These are phyloP conservation scores for Juglanconis oblonga DNA, from an alignment of 2,329 filamentous ascomycete species.

Conservation along the genomic window DNA sequence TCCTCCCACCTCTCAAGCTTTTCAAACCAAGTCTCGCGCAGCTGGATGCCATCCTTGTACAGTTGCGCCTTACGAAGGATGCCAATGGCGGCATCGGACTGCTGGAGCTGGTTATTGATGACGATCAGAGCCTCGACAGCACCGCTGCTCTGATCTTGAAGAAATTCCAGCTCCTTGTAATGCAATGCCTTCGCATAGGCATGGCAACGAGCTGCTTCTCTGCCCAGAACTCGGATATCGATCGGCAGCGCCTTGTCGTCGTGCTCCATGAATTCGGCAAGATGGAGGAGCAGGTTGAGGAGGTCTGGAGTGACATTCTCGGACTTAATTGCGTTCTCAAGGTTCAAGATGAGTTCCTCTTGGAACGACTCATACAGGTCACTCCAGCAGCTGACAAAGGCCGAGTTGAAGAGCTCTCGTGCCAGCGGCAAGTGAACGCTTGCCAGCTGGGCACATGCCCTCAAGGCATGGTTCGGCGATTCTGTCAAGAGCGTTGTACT, in stretches of 20 bases:
- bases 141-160: slow-evolving; percentile 93
- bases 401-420: slow-evolving; percentile 94
- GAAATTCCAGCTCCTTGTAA: slow-evolving; percentile 98
- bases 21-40: slow-evolving; percentile 98
- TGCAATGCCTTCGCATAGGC: slow-evolving; percentile 97
- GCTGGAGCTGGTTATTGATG: slow-evolving; percentile 98
- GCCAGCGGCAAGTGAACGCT: slow-evolving; percentile 90
- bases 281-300: slow-evolving; percentile 86
- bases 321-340: slow-evolving; percentile 92
- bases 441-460: slow-evolving; percentile 87
- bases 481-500: slow-evolving; percentile 93
- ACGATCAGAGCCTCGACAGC: slow-evolving; percentile 97
- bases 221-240: slow-evolving; percentile 89
- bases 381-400: slow-evolving; percentile 98
- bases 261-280: slow-evolving; percentile 99
- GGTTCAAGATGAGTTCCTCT: slow-evolving; percentile 91
- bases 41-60: slow-evolving; percentile 87
- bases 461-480: slow-evolving; percentile 90
- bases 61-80: slow-evolving; percentile 94
- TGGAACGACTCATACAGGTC: slow-evolving; percentile 97
- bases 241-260: slow-evolving; percentile 98
- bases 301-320: slow-evolving; percentile 96
- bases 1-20: slow-evolving; percentile 98
- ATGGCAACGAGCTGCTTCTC: slow-evolving; percentile 94
- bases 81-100: slow-evolving; percentile 96